Evolutionary conservation across 805 yeast species (phyloP).

Genomic region (Starmerella sirachaensis): DNA sequence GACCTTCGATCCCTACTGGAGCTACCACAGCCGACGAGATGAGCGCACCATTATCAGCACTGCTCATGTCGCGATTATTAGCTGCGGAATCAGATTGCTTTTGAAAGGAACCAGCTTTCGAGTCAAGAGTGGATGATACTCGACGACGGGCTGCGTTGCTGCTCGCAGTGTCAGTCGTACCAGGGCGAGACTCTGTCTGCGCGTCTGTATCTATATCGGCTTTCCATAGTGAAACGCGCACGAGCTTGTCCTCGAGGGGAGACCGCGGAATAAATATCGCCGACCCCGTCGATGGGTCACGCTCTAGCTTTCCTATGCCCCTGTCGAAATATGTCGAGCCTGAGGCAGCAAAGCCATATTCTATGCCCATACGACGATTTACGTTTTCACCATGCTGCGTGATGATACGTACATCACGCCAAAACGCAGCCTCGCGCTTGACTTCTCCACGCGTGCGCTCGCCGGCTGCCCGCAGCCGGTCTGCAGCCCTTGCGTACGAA

Average conservation of each 20-base stretch:
- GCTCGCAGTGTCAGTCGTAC: not conserved
- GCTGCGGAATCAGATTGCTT: not conserved
- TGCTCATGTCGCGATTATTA: not conserved
- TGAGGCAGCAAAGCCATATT: conserved; percentile 83
- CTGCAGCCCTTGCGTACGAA: conserved; percentile 46
- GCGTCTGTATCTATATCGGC: no score
- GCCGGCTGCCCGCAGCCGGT: conserved; percentile 41
- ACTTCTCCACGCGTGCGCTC: conserved; percentile 43
- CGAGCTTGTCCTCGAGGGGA: conserved; percentile 33
- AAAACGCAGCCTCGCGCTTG: conserved; percentile 50
- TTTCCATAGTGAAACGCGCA: conserved; percentile 47
- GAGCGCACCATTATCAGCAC: not conserved
- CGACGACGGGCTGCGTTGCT: not conserved
- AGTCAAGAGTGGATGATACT: conserved; percentile 1
- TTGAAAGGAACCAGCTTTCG: not conserved
- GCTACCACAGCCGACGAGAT: conserved; percentile 6
- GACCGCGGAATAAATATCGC: conserved; percentile 32
- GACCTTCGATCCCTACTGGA: not conserved
- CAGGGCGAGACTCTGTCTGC: conserved; percentile 21
- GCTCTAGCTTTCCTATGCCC: conserved; percentile 46
- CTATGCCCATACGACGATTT: conserved; percentile 62
- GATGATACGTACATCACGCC: conserved; percentile 41
- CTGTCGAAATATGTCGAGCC: conserved; percentile 67
- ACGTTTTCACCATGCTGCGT: conserved; percentile 42
- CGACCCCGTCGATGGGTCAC: conserved; percentile 32